Conservation (phyloP, 345 rosid genomes). For the Raphanus raphanistrum region DNA sequence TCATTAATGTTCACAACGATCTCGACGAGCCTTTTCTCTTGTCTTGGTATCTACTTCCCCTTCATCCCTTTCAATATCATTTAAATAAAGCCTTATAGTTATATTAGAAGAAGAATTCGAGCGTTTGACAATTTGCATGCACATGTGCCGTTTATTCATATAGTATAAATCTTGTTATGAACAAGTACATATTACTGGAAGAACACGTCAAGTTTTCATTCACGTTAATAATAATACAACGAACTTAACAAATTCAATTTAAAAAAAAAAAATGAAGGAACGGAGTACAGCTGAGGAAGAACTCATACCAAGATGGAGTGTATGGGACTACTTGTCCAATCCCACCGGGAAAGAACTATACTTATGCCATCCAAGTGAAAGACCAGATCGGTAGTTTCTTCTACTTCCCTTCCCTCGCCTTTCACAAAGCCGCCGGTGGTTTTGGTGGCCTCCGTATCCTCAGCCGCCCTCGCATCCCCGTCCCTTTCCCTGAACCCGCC, state of each 20-base stretch:
- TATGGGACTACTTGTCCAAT: slow-evolving; percentile 96
- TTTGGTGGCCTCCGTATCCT: slow-evolving; percentile 79
- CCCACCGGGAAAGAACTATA: slow-evolving; percentile 88
- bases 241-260: neutral
- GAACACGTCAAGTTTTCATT: slow-evolving; percentile 27
- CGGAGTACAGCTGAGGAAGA: slow-evolving; percentile 87
- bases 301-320: slow-evolving; percentile 85
- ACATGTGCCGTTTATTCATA: slow-evolving; percentile 22
- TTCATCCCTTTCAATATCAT: neutral
- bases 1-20: slow-evolving; percentile 80
- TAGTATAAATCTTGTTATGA: slow-evolving; percentile 7
- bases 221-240: slow-evolving; percentile 1
- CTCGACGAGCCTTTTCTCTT: slow-evolving; percentile 83
- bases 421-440: slow-evolving; percentile 95
- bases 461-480: slow-evolving; percentile 81
- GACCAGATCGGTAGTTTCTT: slow-evolving; percentile 92
- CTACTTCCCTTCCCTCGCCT: slow-evolving; percentile 89
- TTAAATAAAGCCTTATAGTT: neutral
- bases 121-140: slow-evolving; percentile 17
- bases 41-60: slow-evolving; percentile 52
- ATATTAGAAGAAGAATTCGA: neutral
- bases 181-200: neutral
- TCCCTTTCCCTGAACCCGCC: slow-evolving; percentile 79
- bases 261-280: slow-evolving; percentile 51
- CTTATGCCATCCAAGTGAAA: slow-evolving; percentile 76